phyloP scores from a whole-genome alignment of 23 red algal genomes.

The Porphyridium purpureum region DNA sequence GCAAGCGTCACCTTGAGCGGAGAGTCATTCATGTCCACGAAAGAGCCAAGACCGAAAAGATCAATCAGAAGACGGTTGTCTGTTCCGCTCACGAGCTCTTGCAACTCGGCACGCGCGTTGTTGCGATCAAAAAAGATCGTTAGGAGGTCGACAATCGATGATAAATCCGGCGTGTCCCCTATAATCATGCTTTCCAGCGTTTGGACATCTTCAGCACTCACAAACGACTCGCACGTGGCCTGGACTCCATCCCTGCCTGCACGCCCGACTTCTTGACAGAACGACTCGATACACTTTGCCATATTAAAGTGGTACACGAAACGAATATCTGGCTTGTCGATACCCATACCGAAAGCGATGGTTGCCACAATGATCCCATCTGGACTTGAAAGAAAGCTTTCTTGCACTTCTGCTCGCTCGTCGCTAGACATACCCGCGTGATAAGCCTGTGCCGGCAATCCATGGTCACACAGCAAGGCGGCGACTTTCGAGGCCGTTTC shows the following conservation, averaged over 20 bases:
- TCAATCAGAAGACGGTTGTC: no score
- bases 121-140: no score
- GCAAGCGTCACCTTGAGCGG: no score
- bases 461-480: conserved; percentile 13
- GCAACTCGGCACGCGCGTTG: no score
- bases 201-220: conserved; percentile 42
- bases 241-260: conserved; percentile 68
- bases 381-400: conserved; percentile 24
- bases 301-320: conserved; percentile 73
- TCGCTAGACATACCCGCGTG: conserved; percentile 78
- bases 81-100: no score
- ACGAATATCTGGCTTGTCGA: conserved; percentile 78
- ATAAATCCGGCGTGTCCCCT: no score
- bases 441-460: conserved; percentile 44
- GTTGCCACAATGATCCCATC: conserved; percentile 75
- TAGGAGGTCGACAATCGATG: no score
- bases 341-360: conserved; percentile 99
- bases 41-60: no score
- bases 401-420: conserved; percentile 35
- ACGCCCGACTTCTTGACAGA: conserved; percentile 67
- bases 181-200: conserved; percentile 23
- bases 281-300: conserved; percentile 56
- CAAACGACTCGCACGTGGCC: conserved; percentile 23
- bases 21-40: no score
- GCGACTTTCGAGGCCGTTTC: conserved; percentile 46